Evolutionary conservation across 1,284 basidiomycete genomes (phyloP).

Genomic region (Inonotus hispidus): DNA sequence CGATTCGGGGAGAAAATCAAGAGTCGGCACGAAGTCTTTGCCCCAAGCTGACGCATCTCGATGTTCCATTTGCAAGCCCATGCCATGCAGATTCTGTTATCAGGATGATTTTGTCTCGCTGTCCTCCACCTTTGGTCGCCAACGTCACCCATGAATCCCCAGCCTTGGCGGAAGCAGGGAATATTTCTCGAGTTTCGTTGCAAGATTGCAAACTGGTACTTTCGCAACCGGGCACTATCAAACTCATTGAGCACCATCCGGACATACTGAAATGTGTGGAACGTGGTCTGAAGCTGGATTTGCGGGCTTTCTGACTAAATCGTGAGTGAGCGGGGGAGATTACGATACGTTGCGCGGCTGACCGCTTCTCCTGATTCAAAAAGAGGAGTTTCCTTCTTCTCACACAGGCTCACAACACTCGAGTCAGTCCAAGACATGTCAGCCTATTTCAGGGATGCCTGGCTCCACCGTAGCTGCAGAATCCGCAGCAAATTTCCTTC

Average conservation of each 20-base stretch:
- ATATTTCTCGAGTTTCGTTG: neutral
- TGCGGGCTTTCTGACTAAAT: neutral
- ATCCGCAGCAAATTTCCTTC: neutral
- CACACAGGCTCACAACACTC: neutral
- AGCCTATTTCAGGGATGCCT: neutral
- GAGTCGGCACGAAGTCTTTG: neutral
- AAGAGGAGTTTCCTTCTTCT: no score
- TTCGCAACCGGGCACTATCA: neutral
- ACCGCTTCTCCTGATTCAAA: neutral
- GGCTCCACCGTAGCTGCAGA: neutral
- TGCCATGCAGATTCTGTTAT: neutral
- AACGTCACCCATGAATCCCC: neutral
- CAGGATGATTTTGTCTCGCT: neutral
- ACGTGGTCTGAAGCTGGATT: neutral
- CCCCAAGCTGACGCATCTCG: neutral
- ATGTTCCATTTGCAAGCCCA: slow-evolving; percentile 1
- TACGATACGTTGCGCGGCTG: no score
- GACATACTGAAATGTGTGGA: neutral
- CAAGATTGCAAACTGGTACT: slow-evolving; percentile 2
- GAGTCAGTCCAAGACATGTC: neutral
- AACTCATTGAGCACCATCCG: neutral
- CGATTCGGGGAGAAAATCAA: neutral
- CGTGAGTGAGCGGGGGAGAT: no score
- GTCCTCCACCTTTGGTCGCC: neutral
- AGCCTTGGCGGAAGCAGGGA: neutral